Evolutionary conservation across 805 yeast genomes (phyloP).

Genomic region (Yarrowia sp.): DNA sequence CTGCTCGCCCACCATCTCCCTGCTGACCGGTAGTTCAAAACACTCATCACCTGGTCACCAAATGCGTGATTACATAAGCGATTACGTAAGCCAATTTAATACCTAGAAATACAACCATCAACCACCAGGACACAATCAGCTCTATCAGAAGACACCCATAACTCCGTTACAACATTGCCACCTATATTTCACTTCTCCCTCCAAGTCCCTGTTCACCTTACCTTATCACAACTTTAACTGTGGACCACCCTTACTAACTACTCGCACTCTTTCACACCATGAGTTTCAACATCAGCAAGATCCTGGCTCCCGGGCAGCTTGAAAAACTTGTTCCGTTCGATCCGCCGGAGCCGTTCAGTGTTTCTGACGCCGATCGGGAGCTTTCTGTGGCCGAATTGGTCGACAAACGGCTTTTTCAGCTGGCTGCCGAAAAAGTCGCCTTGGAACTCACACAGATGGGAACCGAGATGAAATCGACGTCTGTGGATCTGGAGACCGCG

Average conservation of each 20-base stretch:
- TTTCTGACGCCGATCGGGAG: neutral
- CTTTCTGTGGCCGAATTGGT: constrained; percentile 41
- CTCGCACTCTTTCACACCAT: neutral
- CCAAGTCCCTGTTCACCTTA: neutral
- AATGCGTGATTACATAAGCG: no score
- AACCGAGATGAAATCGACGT: constrained; percentile 29
- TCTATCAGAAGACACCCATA: no score
- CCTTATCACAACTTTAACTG: constrained; percentile 6
- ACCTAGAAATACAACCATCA: no score
- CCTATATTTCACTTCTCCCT: no score
- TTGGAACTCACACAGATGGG: constrained; percentile 41
- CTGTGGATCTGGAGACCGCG: constrained; percentile 29
- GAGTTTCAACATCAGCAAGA: constrained; percentile 32
- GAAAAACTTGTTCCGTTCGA: constrained; percentile 28
- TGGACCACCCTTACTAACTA: neutral
- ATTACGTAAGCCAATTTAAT: no score
- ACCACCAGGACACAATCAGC: no score
- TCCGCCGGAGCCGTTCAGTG: constrained; percentile 25
- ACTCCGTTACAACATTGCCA: no score
- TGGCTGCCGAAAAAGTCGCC: constrained; percentile 46
- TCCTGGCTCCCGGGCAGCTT: constrained; percentile 23
- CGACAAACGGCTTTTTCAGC: constrained; percentile 43
- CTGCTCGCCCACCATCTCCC: no score
- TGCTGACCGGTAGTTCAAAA: no score
- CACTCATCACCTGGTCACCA: no score